Conservation (phyloP, 345 rosid species). For the Sapria himalayana region DNA sequence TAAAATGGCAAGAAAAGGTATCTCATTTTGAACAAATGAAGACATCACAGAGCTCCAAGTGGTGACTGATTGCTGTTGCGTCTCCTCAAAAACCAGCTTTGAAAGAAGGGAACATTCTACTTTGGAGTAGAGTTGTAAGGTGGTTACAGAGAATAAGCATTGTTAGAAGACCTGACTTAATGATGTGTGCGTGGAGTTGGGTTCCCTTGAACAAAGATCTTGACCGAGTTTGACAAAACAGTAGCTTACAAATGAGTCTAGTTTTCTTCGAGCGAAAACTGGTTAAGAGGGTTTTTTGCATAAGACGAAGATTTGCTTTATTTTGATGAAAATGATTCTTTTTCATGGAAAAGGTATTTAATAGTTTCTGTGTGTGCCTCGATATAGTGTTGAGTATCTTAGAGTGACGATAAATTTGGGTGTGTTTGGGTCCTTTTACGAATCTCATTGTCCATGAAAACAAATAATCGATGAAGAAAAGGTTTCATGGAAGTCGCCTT, state of each 20-base stretch:
- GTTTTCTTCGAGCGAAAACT: constrained; percentile 13
- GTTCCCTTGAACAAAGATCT: constrained; percentile 36
- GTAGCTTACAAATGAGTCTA: constrained; percentile 34
- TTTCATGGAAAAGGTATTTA: neutral
- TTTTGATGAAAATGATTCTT: too few relatives aligned
- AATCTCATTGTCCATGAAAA: too few relatives aligned
- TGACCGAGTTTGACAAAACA: constrained; percentile 34
- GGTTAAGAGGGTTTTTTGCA: constrained; percentile 10
- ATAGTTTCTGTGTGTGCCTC: neutral
- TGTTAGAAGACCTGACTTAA: constrained; percentile 42
- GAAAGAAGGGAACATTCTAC: constrained; percentile 39
- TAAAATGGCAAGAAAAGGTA: constrained; percentile 43
- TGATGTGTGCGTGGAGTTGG: constrained; percentile 52
- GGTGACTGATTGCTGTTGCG: constrained; percentile 24
- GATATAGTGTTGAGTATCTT: neutral
- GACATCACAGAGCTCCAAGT: constrained; percentile 90
- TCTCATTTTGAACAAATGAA: constrained; percentile 63
- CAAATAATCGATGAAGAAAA: too few relatives aligned
- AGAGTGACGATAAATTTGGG: neutral
- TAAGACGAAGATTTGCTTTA: too few relatives aligned
- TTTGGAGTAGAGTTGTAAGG: constrained; percentile 82
- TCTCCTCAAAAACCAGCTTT: constrained; percentile 36
- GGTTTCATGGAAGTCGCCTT: too few relatives aligned
- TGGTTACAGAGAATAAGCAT: constrained; percentile 57
- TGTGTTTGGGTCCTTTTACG: too few relatives aligned